These are phyloP conservation scores for Solioccasus polychromus DNA, from an alignment of 768 basidiomycete species.

Conservation along the genomic window DNA sequence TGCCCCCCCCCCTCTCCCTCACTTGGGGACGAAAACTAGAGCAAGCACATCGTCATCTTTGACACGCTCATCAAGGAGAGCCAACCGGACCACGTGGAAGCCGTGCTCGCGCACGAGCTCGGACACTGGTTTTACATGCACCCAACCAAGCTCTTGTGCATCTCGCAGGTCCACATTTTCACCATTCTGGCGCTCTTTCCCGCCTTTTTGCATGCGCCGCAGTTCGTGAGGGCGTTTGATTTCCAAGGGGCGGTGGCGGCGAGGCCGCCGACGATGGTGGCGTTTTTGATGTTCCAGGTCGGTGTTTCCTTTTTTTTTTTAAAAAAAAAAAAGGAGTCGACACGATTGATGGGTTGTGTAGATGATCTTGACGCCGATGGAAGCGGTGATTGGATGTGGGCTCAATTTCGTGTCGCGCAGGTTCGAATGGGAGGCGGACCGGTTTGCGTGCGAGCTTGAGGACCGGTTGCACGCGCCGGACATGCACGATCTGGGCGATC, in stretches of 20 bases:
- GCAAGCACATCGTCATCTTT: slow-evolving; percentile 95
- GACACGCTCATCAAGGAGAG: slow-evolving; percentile 94
- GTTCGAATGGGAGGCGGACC: slow-evolving; percentile 93
- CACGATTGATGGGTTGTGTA: slow-evolving; percentile 15
- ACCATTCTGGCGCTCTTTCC: slow-evolving; percentile 83
- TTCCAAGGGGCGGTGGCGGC: slow-evolving; percentile 65
- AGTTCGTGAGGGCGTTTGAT: slow-evolving; percentile 76
- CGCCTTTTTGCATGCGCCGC: slow-evolving; percentile 81
- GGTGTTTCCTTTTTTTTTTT: not conserved
- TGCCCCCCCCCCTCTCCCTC: too few species aligned
- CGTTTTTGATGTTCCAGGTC: slow-evolving; percentile 86
- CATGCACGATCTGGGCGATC: slow-evolving; percentile 83
- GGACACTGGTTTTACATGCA: slow-evolving; percentile 96
- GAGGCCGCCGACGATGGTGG: slow-evolving; percentile 75
- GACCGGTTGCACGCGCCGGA: slow-evolving; percentile 41
- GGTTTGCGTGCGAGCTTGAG: slow-evolving; percentile 75
- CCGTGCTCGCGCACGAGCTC: slow-evolving; percentile 95
- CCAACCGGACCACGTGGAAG: slow-evolving; percentile 90
- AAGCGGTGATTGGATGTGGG: slow-evolving; percentile 64
- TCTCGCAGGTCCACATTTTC: slow-evolving; percentile 88
- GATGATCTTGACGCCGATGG: slow-evolving; percentile 81
- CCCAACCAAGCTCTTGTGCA: slow-evolving; percentile 81
- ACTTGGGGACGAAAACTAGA: too few species aligned
- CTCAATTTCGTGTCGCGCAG: slow-evolving; percentile 82
- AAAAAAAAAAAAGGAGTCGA: too few species aligned